These are phyloP conservation scores for Leavenworthia alabamica DNA, from an alignment of 345 rosid species.

Conservation along the genomic window DNA sequence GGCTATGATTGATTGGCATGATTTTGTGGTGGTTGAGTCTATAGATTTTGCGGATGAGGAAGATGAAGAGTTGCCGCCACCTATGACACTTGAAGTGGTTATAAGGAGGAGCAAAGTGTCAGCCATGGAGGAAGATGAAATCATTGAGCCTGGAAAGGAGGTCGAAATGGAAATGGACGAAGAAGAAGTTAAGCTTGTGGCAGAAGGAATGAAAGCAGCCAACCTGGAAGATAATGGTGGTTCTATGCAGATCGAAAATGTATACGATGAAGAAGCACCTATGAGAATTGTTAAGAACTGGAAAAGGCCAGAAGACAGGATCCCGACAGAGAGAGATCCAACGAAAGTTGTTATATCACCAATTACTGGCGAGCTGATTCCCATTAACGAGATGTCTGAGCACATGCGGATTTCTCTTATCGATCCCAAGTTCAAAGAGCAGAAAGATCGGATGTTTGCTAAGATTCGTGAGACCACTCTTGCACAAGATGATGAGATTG, in stretches of 20 bases:
- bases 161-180: conserved; percentile 96
- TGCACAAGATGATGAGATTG: conserved; percentile 88
- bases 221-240: conserved; percentile 51
- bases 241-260: conserved; percentile 31
- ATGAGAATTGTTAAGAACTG: conserved; percentile 89
- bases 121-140: conserved; percentile 56
- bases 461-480: conserved; percentile 89
- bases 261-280: conserved; percentile 64
- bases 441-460: conserved; percentile 91
- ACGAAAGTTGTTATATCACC: conserved; percentile 75
- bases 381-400: conserved; percentile 86
- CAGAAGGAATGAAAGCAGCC: conserved; percentile 78
- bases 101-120: conserved; percentile 75
- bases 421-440: conserved; percentile 92
- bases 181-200: conserved; percentile 85
- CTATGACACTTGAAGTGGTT: conserved; percentile 85
- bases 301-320: conserved; percentile 93
- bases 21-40: conserved; percentile 72
- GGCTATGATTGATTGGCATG: conserved; percentile 97
- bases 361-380: conserved; percentile 83
- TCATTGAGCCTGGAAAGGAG: conserved; percentile 77
- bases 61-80: conserved; percentile 74
- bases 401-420: conserved; percentile 86
- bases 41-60: conserved; percentile 92
- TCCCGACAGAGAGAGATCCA: conserved; percentile 72